Evolutionary conservation across 345 rosid species (phyloP), one percentile per base, ranked within the genome.

Genomic region (Fremontodendron californicum): DNA sequence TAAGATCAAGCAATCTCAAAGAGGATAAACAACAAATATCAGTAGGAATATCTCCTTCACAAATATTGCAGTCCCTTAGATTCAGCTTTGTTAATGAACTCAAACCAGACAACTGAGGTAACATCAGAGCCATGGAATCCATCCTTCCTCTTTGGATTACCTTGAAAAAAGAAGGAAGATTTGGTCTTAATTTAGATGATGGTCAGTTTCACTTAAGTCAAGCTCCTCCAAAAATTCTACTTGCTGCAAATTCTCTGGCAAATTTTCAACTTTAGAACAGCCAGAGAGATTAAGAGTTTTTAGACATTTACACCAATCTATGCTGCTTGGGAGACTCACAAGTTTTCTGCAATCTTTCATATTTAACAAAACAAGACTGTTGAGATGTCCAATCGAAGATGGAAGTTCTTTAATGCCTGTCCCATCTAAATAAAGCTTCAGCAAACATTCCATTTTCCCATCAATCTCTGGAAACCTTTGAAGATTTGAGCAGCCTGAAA

Each of bases 21-120:
- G 79, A 75, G 78, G 76, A 74, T 37, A 85, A 65, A 69, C 31
- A 45, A 29, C 80, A 76, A 21, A 83, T 71, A 39, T 57, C 82
- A 61, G 19, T 69, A 18, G 84, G 88, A 11, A 82, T 61, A 71
- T 5, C 39, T 1, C 42, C 74, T 75, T 84, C 82, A 6, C 7
- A 0, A 40, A 86, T 71, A 76, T 77, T 66, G 74, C 82, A 76
- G 15, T 80, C 78, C 45, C 80, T 81, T 37, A 80, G 62, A 73
- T 80, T 61, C 58, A 85, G 77, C 43, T 62, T 49, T 69, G 78
- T 80, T 54, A 85, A 76, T 48, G 79, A 74, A 51, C 73, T 43
- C 46, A 85, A 81, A 39, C 72, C 78, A 68, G 81, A 71, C 52
- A 81, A 75, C 39, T 12, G 40, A 45, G 83, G 78, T 4, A 58